These are phyloP conservation scores for Austroboletus novae-zelandiae DNA, from an alignment of 1,284 basidiomycete species.

Conservation along the genomic window DNA sequence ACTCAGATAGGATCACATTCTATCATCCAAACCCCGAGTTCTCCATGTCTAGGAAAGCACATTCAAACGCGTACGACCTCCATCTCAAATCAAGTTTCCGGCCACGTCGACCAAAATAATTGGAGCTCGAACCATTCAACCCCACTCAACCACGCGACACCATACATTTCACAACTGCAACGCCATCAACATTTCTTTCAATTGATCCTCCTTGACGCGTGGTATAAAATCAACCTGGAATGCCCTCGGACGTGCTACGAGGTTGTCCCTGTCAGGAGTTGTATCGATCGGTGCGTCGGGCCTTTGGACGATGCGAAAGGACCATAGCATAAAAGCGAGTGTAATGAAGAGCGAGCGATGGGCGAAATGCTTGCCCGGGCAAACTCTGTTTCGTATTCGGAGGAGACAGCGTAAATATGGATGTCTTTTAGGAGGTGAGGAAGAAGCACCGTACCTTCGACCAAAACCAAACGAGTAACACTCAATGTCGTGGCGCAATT, in stretches of 20 bases:
- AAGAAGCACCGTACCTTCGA: conserved; percentile 39
- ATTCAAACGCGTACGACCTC: too few relatives aligned
- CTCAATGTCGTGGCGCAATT: conserved; percentile 49
- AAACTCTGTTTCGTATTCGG: conserved; percentile 15
- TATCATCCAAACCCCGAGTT: too few relatives aligned
- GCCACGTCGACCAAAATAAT: too few relatives aligned
- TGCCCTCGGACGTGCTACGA: neutral
- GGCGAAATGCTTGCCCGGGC: conserved; percentile 25
- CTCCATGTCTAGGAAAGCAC: too few relatives aligned
- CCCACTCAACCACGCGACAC: too few relatives aligned
- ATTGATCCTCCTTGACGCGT: conserved; percentile 22
- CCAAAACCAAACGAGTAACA: conserved; percentile 61
- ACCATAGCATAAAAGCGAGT: conserved; percentile 23
- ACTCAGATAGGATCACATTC: too few relatives aligned
- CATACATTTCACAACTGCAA: neutral
- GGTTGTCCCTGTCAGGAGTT: conserved; percentile 8
- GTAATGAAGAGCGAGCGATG: conserved; percentile 21
- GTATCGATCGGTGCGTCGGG: conserved; percentile 18
- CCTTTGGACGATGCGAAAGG: conserved; percentile 18
- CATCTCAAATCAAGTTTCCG: too few relatives aligned
- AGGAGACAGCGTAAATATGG: too few relatives aligned
- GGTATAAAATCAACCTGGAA: conserved; percentile 21
- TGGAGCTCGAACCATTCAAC: too few relatives aligned
- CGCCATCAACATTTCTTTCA: conserved; percentile 25
- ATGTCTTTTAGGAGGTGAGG: neutral